Evolutionary conservation across 768 basidiomycete genomes (phyloP), one percentile per base, ranked within the genome.

Genomic region (Leccinum rimulosum): DNA sequence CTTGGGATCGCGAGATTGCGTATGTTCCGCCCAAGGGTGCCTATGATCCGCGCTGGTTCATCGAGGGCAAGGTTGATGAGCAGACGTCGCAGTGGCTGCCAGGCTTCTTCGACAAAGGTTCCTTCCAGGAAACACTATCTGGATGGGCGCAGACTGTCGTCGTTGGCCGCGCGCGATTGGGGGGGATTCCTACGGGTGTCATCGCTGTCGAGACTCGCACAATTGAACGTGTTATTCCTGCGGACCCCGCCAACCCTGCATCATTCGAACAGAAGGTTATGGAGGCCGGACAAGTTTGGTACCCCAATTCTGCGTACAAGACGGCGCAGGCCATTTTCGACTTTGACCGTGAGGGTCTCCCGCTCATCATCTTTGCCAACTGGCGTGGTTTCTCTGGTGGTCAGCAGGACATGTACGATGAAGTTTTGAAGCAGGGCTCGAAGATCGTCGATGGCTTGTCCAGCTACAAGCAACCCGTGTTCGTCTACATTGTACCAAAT

Each of bases 311-410:
- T 6, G 95, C 97, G 6, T 95, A 97, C 81, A 99, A 99, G 83
- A 99, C 97, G 8, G 97, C 95, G 8, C 97, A 98, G 69, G 96
- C 97, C 15, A 98, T 98, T 79, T 95, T 95, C 75, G 97, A 99
- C 77, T 93, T 98, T 80, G 91, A 96, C 76, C 89, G 97, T 47
- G 97, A 99, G 76, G 93, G 92, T 25, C 80, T 99, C 14, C 97
- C 97, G 4, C 81, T 99, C 60, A 95, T 98, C 74, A 95, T 99
- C 74, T 98, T 99, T 70, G 97, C 97, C 56, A 99, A 99, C 80
- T 98, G 97, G 95, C 91, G 97, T 79, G 97, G 97, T 27, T 99
- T 99, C 87, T 99, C 97, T 22, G 97, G 97, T 62, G 97, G 97
- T 63, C 95, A 98, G 75, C 95, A 97, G 75, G 95, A 98, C 74